A percentile compares a stretch with the other conserved stretches of the same genome.
These are phyloP conservation scores for Salix purpurea DNA, from an alignment of 345 rosid genomes.

Conservation along the genomic window DNA sequence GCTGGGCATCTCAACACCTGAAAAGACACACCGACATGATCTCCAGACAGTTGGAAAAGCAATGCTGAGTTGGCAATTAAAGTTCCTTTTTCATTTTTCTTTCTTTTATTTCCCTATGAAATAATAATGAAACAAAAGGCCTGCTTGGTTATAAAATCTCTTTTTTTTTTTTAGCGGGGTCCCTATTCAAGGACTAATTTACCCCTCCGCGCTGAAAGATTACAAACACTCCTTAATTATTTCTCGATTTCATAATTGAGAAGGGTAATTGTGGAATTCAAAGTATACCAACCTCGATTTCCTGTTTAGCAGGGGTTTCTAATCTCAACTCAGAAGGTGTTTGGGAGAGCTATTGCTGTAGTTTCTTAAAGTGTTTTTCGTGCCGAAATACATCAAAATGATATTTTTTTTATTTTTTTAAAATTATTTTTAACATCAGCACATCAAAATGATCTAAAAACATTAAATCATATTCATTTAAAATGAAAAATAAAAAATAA, in stretches of 20 bases:
- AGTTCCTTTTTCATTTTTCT: background rate
- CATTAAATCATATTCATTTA: too few relatives aligned
- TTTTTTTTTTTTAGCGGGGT: background rate
- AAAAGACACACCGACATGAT: conserved; percentile 25
- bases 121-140: background rate
- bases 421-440: too few relatives aligned
- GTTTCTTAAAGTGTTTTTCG: too few relatives aligned
- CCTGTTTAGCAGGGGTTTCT: background rate
- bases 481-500: too few relatives aligned
- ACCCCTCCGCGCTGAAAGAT: background rate
- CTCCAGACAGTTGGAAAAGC: conserved; percentile 20
- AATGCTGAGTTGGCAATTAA: conserved; percentile 24
- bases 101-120: background rate
- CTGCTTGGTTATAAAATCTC: background rate
- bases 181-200: conserved; percentile 8
- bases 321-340: background rate
- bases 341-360: too few relatives aligned
- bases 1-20: conserved; percentile 18
- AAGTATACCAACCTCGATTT: background rate
- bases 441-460: too few relatives aligned
- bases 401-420: too few relatives aligned
- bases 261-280: background rate
- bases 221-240: background rate
- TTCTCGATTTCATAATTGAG: too few relatives aligned
- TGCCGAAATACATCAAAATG: too few relatives aligned